phyloP scores from a whole-genome alignment of 192 early-diverging fungal genomes.

The Nowakowskiella sp. region DNA sequence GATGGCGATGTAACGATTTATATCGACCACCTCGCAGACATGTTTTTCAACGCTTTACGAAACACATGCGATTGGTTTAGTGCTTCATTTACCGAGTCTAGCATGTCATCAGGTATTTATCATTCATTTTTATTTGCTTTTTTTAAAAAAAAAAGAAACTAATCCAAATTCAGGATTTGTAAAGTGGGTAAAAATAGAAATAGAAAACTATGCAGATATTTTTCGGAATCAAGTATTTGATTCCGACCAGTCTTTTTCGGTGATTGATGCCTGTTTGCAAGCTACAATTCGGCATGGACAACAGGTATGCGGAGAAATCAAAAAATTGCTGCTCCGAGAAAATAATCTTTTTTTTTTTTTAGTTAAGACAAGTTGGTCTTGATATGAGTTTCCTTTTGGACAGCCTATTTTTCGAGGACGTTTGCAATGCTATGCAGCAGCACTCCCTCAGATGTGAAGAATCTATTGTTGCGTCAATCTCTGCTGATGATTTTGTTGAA shows the following conservation, averaged over 20 bases:
- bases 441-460: slow-evolving; percentile 59
- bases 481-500: slow-evolving; percentile 59
- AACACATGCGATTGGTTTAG: slow-evolving; percentile 97
- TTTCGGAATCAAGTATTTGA: slow-evolving; percentile 89
- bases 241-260: slow-evolving; percentile 61
- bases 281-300: slow-evolving; percentile 68
- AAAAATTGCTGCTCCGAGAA: neutral
- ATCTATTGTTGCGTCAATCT: slow-evolving; percentile 54
- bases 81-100: slow-evolving; percentile 75
- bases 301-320: slow-evolving; percentile 53
- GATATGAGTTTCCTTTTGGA: slow-evolving; percentile 80
- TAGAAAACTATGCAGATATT: slow-evolving; percentile 73
- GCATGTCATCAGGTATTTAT: slow-evolving; percentile 71
- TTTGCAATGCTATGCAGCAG: slow-evolving; percentile 58
- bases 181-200: slow-evolving; percentile 83
- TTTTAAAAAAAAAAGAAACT: slow-evolving; percentile 6
- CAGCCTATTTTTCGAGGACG: slow-evolving; percentile 66
- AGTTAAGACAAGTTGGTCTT: slow-evolving; percentile 77
- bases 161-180: slow-evolving; percentile 82
- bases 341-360: slow-evolving; percentile 4
- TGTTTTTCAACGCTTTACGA: slow-evolving; percentile 83
- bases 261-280: slow-evolving; percentile 78
- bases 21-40: slow-evolving; percentile 70
- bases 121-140: neutral
- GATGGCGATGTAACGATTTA: slow-evolving; percentile 84